Evolutionary conservation across 2,329 filamentous ascomycete species (phyloP).

Genomic region (Xylaria polymorpha): DNA sequence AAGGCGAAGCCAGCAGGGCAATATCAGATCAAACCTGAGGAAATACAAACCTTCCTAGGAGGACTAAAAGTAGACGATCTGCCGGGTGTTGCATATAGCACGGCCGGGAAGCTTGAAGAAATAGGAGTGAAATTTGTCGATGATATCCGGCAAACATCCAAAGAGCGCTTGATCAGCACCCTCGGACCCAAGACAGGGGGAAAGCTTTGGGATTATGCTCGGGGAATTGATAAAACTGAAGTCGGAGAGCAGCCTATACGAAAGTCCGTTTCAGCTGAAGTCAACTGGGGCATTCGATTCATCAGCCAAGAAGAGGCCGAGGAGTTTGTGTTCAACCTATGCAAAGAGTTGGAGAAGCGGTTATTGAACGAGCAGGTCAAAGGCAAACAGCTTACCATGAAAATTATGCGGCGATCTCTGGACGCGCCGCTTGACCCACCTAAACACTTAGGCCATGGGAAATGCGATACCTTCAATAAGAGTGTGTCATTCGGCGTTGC

Average conservation of each 20-base stretch:
- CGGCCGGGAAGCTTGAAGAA: conserved; percentile 87
- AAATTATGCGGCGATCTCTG: conserved; percentile 88
- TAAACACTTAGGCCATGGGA: conserved; percentile 94
- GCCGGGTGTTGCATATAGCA: conserved; percentile 92
- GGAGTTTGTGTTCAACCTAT: conserved; percentile 87
- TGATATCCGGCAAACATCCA: conserved; percentile 81
- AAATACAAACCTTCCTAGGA: conserved; percentile 80
- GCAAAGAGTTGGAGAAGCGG: conserved; percentile 83
- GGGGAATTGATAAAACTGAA: conserved; percentile 86
- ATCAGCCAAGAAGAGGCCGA: conserved; percentile 92
- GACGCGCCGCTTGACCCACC: conserved; percentile 91
- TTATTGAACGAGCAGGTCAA: conserved; percentile 86
- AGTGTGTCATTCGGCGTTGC: conserved; percentile 84
- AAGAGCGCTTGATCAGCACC: conserved; percentile 76
- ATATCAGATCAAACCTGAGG: conserved; percentile 85
- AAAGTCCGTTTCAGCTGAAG: conserved; percentile 96
- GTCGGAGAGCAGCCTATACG: conserved; percentile 86
- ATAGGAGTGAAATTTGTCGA: conserved; percentile 84
- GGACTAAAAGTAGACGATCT: conserved; percentile 82
- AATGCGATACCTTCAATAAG: conserved; percentile 95
- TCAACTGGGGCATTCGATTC: conserved; percentile 98
- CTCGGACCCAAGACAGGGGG: conserved; percentile 94
- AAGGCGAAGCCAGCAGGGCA: conserved; percentile 96
- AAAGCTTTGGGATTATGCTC: conserved; percentile 88
- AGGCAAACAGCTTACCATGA: conserved; percentile 89